Evolutionary conservation across 2,329 filamentous ascomycete genomes (phyloP).

Genomic region (Pseudogymnoascus verrucosus): DNA sequence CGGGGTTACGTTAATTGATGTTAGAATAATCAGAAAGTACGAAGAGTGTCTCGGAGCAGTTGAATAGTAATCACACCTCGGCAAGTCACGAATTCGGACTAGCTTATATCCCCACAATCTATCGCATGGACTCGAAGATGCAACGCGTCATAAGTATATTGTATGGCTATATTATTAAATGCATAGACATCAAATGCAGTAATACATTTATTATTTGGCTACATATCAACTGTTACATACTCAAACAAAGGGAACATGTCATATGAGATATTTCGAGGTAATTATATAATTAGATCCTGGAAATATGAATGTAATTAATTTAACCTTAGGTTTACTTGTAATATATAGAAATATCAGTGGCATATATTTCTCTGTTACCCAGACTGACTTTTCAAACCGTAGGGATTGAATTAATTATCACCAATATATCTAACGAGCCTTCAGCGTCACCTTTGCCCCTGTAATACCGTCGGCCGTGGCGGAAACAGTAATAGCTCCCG

Average conservation of each 20-base stretch:
- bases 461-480: slow-evolving; percentile 18
- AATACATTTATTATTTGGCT: not conserved
- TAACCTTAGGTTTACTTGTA: not conserved
- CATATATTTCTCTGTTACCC: not conserved
- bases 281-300: not conserved
- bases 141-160: not conserved
- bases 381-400: not conserved
- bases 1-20: not conserved
- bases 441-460: slow-evolving; percentile 13
- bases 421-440: not conserved
- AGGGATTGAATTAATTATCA: not conserved
- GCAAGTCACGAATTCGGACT: not conserved
- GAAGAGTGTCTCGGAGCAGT: not conserved
- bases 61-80: slow-evolving; percentile 8
- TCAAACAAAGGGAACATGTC: not conserved
- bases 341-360: not conserved
- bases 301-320: not conserved
- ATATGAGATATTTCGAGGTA: not conserved
- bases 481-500: slow-evolving; percentile 22
- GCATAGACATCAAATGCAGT: not conserved
- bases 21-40: not conserved
- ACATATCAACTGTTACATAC: not conserved
- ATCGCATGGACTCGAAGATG: not conserved
- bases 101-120: not conserved
- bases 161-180: not conserved